A percentile compares a stretch with the other conserved stretches of the same genome.
Evolutionary conservation across 208 protist species (phyloP).

Genomic region (Trypanosoma theileri): DNA sequence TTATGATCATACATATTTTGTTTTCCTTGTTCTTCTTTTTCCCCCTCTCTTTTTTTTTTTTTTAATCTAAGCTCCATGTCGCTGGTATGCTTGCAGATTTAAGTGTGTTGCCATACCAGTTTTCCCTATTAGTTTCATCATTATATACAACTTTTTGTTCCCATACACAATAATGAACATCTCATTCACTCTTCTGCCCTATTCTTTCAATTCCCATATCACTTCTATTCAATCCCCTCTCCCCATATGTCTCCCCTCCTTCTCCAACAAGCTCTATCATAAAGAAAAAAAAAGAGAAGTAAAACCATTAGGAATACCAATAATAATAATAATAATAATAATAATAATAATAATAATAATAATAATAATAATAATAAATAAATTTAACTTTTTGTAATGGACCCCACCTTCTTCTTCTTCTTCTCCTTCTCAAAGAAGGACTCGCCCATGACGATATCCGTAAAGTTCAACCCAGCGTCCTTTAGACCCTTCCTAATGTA

Average conservation of each 20-base stretch:
- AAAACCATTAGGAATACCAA: too few relatives aligned
- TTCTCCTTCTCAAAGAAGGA: slow-evolving; percentile 58
- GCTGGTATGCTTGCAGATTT: too few relatives aligned
- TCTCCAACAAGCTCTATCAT: too few relatives aligned
- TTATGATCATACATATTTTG: too few relatives aligned
- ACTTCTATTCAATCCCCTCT: too few relatives aligned
- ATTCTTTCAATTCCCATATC: too few relatives aligned
- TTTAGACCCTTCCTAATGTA: slow-evolving; percentile 57
- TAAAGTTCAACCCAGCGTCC: slow-evolving; percentile 41
- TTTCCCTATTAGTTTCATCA: too few relatives aligned
- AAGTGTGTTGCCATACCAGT: too few relatives aligned
- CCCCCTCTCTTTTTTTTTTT: neutral
- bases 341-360: slow-evolving; percentile 2
- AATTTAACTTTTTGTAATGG: slow-evolving; percentile 12
- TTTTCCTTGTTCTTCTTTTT: neutral
- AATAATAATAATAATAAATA: neutral
- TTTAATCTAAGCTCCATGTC: neutral
- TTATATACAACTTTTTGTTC: too few relatives aligned
- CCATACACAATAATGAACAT: too few relatives aligned
- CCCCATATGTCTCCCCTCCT: too few relatives aligned
- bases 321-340: neutral
- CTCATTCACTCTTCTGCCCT: too few relatives aligned
- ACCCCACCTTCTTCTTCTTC: slow-evolving; percentile 30
- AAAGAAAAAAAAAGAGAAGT: neutral
- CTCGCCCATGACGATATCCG: slow-evolving; percentile 61